A percentile compares a stretch with the other conserved stretches of the same genome.
Conservation (phyloP, 306 rosid species). For the Luffa aegyptiaca region DNA sequence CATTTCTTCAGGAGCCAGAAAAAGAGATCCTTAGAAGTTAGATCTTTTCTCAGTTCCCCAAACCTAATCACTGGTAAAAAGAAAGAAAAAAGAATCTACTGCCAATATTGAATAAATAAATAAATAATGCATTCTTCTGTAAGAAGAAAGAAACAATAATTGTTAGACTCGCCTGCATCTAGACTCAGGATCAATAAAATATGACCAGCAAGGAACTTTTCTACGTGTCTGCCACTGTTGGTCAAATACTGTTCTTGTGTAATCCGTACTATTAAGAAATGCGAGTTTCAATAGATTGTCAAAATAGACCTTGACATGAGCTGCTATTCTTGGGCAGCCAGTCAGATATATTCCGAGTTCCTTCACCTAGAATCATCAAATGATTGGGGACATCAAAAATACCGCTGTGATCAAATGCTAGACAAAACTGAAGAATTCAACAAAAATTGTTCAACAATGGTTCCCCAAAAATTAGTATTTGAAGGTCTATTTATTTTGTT, state of each 20-base stretch:
- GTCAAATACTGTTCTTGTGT: conserved; percentile 54
- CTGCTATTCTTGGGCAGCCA: conserved; percentile 61
- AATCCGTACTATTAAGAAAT: conserved; percentile 43
- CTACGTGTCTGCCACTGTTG: conserved; percentile 75
- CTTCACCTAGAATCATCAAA: conserved; percentile 51
- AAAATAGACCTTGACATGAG: conserved; percentile 56
- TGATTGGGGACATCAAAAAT: conserved; percentile 2
- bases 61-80: neutral
- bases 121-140: neutral
- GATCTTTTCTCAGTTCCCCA: neutral
- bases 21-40: neutral
- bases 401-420: neutral
- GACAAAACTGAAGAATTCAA: neutral
- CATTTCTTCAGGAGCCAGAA: neutral
- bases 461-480: neutral
- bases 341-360: conserved; percentile 81
- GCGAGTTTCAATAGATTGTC: conserved; percentile 69
- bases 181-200: conserved; percentile 36
- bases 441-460: neutral
- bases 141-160: neutral
- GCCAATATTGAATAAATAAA: neutral
- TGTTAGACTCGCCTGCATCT: conserved; percentile 61
- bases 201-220: conserved; percentile 95
- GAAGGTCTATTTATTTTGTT: neutral
- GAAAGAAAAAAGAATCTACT: neutral